phyloP scores from a whole-genome alignment of 164 flowering plant species.

The Liriodendron chinense region DNA sequence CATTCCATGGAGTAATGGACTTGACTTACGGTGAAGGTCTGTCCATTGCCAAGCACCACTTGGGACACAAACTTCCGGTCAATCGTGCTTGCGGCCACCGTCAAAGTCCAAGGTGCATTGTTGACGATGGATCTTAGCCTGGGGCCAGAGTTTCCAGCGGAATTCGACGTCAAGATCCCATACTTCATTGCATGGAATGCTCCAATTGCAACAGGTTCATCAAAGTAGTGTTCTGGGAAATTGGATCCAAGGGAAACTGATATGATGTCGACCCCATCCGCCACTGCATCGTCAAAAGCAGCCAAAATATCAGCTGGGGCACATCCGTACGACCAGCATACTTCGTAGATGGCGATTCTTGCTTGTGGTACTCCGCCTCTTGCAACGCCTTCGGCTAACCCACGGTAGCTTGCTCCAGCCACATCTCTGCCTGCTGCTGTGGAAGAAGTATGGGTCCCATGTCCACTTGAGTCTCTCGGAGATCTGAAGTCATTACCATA shows the following conservation, averaged over 20 bases:
- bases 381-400: slow-evolving; percentile 21
- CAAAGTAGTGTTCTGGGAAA: neutral
- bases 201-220: slow-evolving; percentile 19
- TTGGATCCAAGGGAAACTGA: slow-evolving; percentile 16
- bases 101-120: slow-evolving; percentile 20
- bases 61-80: slow-evolving; percentile 21
- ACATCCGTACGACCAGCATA: slow-evolving; percentile 18
- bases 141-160: slow-evolving; percentile 21
- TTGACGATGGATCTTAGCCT: neutral
- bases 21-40: slow-evolving; percentile 21
- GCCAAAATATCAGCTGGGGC: slow-evolving; percentile 16
- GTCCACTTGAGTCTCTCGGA: slow-evolving; percentile 19
- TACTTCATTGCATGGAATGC: slow-evolving; percentile 21
- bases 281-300: slow-evolving; percentile 28
- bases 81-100: slow-evolving; percentile 23
- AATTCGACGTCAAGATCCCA: slow-evolving; percentile 17
- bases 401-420: slow-evolving; percentile 9
- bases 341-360: slow-evolving; percentile 24
- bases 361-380: slow-evolving; percentile 19
- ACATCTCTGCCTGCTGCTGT: slow-evolving; percentile 21
- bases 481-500: slow-evolving; percentile 11
- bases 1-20: neutral
- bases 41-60: slow-evolving; percentile 22
- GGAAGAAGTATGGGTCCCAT: slow-evolving; percentile 27
- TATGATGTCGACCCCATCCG: slow-evolving; percentile 24